Conservation (phyloP, 2,329 filamentous ascomycete species). For the Cladosporium sp. region DNA sequence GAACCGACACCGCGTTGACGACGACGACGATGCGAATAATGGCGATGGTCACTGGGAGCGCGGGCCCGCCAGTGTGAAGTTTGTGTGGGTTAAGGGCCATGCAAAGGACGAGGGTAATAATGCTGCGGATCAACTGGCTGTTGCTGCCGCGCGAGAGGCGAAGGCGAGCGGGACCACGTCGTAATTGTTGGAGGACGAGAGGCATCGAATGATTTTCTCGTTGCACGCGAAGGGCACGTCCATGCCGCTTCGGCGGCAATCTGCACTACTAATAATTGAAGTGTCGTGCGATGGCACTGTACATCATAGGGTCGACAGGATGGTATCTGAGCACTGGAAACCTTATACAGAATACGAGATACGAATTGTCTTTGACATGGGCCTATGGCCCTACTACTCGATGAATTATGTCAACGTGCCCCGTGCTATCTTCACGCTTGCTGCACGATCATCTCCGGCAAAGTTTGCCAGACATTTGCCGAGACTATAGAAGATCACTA, state of each 20-base stretch:
- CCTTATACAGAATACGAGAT: not conserved
- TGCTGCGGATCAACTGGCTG: conserved; percentile 77
- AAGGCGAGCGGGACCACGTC: conserved; percentile 24
- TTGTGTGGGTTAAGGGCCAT: conserved; percentile 92
- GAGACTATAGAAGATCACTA: not conserved
- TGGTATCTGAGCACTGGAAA: not conserved
- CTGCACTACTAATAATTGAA: not conserved
- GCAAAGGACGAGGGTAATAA: conserved; percentile 71
- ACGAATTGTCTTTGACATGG: not conserved
- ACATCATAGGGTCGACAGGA: not conserved
- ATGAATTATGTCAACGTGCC: conserved; percentile 1
- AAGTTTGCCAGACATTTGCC: conserved; percentile 5
- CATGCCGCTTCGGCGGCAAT: not conserved
- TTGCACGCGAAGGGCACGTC: not conserved
- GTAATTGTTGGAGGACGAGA: not conserved
- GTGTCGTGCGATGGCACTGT: not conserved
- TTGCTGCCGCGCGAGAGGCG: conserved; percentile 60
- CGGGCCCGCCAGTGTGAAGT: conserved; percentile 49
- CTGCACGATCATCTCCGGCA: not conserved
- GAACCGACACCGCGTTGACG: conserved; percentile 33
- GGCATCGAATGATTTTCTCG: not conserved
- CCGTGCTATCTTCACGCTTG: conserved; percentile 7
- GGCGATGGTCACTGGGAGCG: conserved; percentile 35
- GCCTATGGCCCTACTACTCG: not conserved
- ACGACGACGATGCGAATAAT: conserved; percentile 49